Evolutionary conservation across 805 yeast genomes (phyloP).

Genomic region (Lipomyces mesembrius): DNA sequence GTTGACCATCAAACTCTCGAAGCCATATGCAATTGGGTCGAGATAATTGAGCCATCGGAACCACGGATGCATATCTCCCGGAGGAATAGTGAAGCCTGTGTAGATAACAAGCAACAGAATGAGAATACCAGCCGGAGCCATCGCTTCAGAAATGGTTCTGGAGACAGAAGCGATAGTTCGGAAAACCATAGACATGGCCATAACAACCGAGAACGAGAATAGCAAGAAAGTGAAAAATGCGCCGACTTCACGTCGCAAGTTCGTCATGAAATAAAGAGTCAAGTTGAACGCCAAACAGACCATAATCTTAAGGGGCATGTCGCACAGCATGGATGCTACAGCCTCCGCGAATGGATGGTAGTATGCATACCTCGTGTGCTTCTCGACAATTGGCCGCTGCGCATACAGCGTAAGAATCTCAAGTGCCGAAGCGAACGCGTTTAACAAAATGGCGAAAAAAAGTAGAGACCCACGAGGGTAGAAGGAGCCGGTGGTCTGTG

Average conservation of each 20-base stretch:
- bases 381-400: conserved; percentile 64
- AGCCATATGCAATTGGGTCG: conserved; percentile 53
- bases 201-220: conserved; percentile 52
- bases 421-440: conserved; percentile 53
- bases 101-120: conserved; percentile 59
- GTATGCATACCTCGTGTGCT: conserved; percentile 72
- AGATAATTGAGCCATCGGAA: conserved; percentile 56
- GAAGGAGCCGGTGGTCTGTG: conserved; percentile 58
- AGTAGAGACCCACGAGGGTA: conserved; percentile 67
- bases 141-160: conserved; percentile 60
- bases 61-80: conserved; percentile 55
- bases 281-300: conserved; percentile 54
- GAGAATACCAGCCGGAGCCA: conserved; percentile 61
- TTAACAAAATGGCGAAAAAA: conserved; percentile 51
- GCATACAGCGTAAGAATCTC: conserved; percentile 54
- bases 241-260: conserved; percentile 56
- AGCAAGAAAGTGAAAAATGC: conserved; percentile 58
- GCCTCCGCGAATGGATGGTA: conserved; percentile 79
- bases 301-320: conserved; percentile 63
- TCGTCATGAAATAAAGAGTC: conserved; percentile 62
- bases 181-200: conserved; percentile 58
- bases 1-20: conserved; percentile 53
- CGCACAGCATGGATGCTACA: conserved; percentile 62
- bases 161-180: conserved; percentile 57
- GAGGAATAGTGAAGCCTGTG: conserved; percentile 59